Conservation (phyloP, 2,329 filamentous ascomycete genomes). For the Pseudocercospora musae region DNA sequence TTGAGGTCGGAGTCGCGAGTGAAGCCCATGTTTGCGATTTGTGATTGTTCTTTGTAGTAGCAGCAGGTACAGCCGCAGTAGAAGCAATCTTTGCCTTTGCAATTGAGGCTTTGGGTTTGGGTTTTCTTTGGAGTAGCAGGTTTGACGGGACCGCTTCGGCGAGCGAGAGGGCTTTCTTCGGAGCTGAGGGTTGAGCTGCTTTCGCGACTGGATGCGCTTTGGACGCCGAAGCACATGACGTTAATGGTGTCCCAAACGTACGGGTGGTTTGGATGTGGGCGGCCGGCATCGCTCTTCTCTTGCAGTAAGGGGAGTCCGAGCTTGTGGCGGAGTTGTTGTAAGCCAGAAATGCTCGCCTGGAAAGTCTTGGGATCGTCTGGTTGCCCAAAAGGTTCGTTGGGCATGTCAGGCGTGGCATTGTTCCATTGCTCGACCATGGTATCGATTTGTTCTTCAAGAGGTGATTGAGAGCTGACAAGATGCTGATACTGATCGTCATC, state of each 20-base stretch:
- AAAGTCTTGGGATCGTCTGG: not conserved
- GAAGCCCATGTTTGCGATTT: not conserved
- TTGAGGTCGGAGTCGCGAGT: conserved; percentile 1
- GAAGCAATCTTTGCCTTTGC: conserved; percentile 10
- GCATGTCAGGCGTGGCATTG: conserved; percentile 7
- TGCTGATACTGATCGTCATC: not conserved
- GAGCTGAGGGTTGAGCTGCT: conserved; percentile 4
- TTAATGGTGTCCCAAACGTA: conserved; percentile 17
- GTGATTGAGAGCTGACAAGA: not conserved
- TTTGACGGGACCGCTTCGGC: not conserved
- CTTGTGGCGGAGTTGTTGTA: conserved; percentile 11
- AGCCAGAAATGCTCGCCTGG: not conserved
- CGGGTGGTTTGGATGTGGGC: conserved; percentile 14
- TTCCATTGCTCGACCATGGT: conserved; percentile 11
- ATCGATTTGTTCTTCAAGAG: conserved; percentile 11
- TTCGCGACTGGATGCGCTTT: conserved; percentile 1
- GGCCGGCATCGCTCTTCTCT: conserved; percentile 3
- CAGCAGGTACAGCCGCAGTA: conserved; percentile 11
- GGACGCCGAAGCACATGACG: conserved; percentile 16
- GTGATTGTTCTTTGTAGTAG: conserved; percentile 7
- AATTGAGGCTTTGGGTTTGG: conserved; percentile 1
- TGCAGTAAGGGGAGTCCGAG: conserved; percentile 12
- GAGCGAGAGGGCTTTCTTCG: conserved; percentile 5
- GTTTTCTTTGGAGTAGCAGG: not conserved
- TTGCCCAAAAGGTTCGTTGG: not conserved